phyloP scores from a whole-genome alignment of 2,329 filamentous ascomycete species.

The Beauveria sp. region DNA sequence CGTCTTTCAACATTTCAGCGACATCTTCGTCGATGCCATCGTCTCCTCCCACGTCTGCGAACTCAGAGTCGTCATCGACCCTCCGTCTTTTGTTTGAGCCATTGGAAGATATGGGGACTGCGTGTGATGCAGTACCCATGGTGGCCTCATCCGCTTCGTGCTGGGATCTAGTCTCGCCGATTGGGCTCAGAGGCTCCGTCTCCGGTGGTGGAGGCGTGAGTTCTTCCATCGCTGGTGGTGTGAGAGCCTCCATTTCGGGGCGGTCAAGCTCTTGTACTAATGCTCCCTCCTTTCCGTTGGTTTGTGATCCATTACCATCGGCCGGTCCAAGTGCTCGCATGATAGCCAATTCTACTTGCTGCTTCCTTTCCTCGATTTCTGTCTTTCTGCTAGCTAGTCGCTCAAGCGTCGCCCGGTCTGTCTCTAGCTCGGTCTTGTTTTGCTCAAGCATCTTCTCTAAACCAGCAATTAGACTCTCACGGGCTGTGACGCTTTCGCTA shows the following conservation, averaged over 20 bases:
- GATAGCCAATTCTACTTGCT: slow-evolving; percentile 83
- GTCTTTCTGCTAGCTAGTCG: slow-evolving; percentile 59
- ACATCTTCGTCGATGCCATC: slow-evolving; percentile 52
- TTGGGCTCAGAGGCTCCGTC: slow-evolving; percentile 17
- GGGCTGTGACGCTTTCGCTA: slow-evolving; percentile 80
- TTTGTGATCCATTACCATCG: slow-evolving; percentile 41
- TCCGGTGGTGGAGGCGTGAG: slow-evolving; percentile 17
- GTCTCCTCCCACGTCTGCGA: slow-evolving; percentile 46
- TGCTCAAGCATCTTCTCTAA: slow-evolving; percentile 75
- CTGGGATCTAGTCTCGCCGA: slow-evolving; percentile 13
- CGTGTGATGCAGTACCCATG: slow-evolving; percentile 32
- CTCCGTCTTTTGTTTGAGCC: slow-evolving; percentile 51
- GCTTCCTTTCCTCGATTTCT: slow-evolving; percentile 73
- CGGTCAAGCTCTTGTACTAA: slow-evolving; percentile 55
- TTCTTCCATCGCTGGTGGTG: slow-evolving; percentile 35
- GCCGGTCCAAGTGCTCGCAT: slow-evolving; percentile 71
- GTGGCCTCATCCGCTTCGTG: slow-evolving; percentile 14
- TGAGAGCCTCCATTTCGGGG: slow-evolving; percentile 79
- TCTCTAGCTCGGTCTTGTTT: slow-evolving; percentile 60
- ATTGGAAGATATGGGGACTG: slow-evolving; percentile 41
- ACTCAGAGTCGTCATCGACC: slow-evolving; percentile 42
- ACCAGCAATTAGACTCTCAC: slow-evolving; percentile 66
- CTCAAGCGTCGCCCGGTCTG: slow-evolving; percentile 59
- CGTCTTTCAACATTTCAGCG: slow-evolving; percentile 44
- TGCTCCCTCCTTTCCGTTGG: slow-evolving; percentile 37